phyloP scores from a whole-genome alignment of 2,329 filamentous ascomycete genomes.

The Madurella fahalii region DNA sequence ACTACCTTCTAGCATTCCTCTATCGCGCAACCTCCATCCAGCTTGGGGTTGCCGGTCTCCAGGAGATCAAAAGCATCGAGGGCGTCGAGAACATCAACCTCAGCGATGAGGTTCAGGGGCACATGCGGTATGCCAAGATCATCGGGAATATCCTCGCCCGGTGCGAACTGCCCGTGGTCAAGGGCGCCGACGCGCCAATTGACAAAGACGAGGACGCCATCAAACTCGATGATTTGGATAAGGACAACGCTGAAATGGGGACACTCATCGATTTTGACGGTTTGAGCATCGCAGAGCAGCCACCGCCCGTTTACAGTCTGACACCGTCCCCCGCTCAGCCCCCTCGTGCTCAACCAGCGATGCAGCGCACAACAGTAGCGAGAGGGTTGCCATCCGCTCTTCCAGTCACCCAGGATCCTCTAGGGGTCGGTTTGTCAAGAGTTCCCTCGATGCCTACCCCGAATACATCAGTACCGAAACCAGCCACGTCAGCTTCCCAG shows the following conservation, averaged over 20 bases:
- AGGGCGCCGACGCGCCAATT: conserved; percentile 41
- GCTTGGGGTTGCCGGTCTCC: conserved; percentile 77
- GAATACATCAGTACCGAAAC: not conserved
- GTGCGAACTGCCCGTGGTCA: conserved; percentile 48
- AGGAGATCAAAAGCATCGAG: conserved; percentile 63
- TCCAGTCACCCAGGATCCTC: conserved; percentile 4
- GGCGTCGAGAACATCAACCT: conserved; percentile 58
- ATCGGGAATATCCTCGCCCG: conserved; percentile 47
- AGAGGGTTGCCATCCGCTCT: conserved; percentile 7
- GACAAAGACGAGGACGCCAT: conserved; percentile 44
- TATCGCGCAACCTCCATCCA: conserved; percentile 82
- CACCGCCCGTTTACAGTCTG: conserved; percentile 3
- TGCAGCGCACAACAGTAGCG: conserved; percentile 6
- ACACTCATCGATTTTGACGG: conserved; percentile 44
- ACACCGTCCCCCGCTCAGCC: not conserved
- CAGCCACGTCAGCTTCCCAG: not conserved
- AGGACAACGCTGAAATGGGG: conserved; percentile 30
- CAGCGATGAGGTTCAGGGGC: conserved; percentile 45
- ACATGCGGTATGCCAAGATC: conserved; percentile 37
- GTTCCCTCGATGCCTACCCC: not conserved
- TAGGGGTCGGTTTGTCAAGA: conserved; percentile 4
- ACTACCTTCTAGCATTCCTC: conserved; percentile 81
- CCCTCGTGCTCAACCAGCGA: not conserved
- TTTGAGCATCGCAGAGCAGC: conserved; percentile 12
- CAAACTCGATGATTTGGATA: conserved; percentile 26